phyloP scores from a whole-genome alignment of 305 asterid genomes.

The Salvia sclarea region DNA sequence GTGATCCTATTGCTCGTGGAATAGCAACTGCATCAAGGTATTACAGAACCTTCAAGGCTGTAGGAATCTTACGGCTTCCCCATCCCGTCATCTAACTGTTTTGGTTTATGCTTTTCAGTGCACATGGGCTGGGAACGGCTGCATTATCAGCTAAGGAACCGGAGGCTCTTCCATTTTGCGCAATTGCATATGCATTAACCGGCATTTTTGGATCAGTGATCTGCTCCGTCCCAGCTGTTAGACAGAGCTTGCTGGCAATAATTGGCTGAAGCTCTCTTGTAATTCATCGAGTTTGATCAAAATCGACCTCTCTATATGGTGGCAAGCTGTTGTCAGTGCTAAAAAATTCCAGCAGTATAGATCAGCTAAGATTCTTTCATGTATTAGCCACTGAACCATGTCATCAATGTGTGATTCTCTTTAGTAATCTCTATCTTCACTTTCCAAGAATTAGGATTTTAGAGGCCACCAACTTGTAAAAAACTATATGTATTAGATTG shows the following conservation, averaged over 20 bases:
- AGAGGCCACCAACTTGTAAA: conserved; percentile 12
- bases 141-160: conserved; percentile 98
- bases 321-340: neutral
- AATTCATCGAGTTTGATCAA: conserved; percentile 6
- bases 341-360: neutral
- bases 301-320: conserved; percentile 1
- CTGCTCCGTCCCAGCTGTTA: conserved; percentile 87
- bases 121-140: conserved; percentile 97
- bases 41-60: neutral
- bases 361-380: neutral
- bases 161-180: conserved; percentile 98
- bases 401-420: neutral
- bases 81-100: neutral
- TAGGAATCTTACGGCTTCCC: neutral
- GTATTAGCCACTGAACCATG: neutral
- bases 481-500: neutral
- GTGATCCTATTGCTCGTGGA: conserved; percentile 96
- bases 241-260: conserved; percentile 85
- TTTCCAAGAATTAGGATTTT: neutral
- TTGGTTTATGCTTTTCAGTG: conserved; percentile 45
- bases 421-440: neutral
- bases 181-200: conserved; percentile 91
- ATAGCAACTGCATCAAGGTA: conserved; percentile 99
- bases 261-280: conserved; percentile 47
- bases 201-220: conserved; percentile 92